Evolutionary conservation across 805 yeast species (phyloP).

Genomic region (Blastobotrys robertii): DNA sequence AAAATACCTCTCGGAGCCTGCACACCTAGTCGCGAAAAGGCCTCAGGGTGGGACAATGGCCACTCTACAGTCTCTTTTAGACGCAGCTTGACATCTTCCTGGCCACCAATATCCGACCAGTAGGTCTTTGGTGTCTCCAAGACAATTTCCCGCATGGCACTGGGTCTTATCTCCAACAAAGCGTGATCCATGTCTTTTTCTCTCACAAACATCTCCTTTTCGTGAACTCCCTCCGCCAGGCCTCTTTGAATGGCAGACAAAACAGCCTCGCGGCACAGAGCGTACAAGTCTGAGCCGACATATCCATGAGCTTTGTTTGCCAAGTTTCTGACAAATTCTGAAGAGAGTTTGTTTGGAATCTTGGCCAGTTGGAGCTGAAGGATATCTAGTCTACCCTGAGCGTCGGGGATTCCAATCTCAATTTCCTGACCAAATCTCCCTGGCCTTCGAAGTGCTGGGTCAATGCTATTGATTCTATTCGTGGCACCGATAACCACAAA

Average conservation of each 20-base stretch:
- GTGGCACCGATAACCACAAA: slow-evolving; percentile 97
- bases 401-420: slow-evolving; percentile 89
- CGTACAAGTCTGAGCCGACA: slow-evolving; percentile 92
- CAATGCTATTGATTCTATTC: slow-evolving; percentile 74
- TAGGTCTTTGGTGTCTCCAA: slow-evolving; percentile 88
- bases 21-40: slow-evolving; percentile 71
- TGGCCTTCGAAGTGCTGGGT: slow-evolving; percentile 77
- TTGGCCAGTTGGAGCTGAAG: slow-evolving; percentile 48
- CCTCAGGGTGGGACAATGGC: slow-evolving; percentile 73
- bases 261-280: slow-evolving; percentile 80
- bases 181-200: slow-evolving; percentile 59
- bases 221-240: slow-evolving; percentile 21
- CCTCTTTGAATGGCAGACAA: slow-evolving; percentile 70
- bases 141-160: slow-evolving; percentile 94
- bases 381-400: slow-evolving; percentile 65
- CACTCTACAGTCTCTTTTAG: slow-evolving; percentile 84
- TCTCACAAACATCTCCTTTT: slow-evolving; percentile 36
- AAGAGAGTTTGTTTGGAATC: slow-evolving; percentile 48
- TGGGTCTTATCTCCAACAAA: slow-evolving; percentile 73
- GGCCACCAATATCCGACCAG: slow-evolving; percentile 97
- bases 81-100: slow-evolving; percentile 68
- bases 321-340: slow-evolving; percentile 47
- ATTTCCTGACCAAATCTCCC: slow-evolving; percentile 86
- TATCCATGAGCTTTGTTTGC: slow-evolving; percentile 88
- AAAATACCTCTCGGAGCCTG: slow-evolving; percentile 88